A percentile compares a stretch with the other conserved stretches of the same genome.
phyloP scores from a whole-genome alignment of 2,329 filamentous ascomycete species.

The Xylaria sp. region DNA sequence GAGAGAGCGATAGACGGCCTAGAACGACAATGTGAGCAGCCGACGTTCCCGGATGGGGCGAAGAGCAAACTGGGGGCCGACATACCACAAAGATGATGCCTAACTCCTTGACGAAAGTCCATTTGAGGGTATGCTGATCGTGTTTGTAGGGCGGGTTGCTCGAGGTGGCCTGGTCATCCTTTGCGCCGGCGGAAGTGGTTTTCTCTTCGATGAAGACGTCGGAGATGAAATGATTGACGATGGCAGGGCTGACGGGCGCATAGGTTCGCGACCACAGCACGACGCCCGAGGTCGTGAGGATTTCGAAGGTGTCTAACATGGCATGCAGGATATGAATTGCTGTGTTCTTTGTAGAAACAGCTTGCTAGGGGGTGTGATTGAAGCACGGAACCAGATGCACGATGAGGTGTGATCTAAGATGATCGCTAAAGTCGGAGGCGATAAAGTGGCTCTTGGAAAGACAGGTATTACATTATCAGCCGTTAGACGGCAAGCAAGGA shows the following conservation, averaged over 20 bases:
- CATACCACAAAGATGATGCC: constrained; percentile 91
- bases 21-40: constrained; percentile 19
- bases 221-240: constrained; percentile 93
- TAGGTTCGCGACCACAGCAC: constrained; percentile 95
- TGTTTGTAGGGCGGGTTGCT: constrained; percentile 79
- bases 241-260: constrained; percentile 75
- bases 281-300: constrained; percentile 92
- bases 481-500: not conserved
- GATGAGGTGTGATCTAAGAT: constrained; percentile 31
- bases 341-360: not conserved
- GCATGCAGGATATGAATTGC: constrained; percentile 2
- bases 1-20: constrained; percentile 97
- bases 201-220: constrained; percentile 99
- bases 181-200: constrained; percentile 64
- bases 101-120: constrained; percentile 90
- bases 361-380: constrained; percentile 7
- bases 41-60: not conserved
- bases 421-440: constrained; percentile 2
- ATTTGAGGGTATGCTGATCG: constrained; percentile 94
- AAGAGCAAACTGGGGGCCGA: not conserved
- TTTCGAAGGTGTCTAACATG: constrained; percentile 97
- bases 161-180: constrained; percentile 63
- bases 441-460: not conserved
- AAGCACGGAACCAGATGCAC: constrained; percentile 23
- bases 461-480: not conserved